These are phyloP conservation scores for Neonectria neomacrospora DNA, from an alignment of 2,329 filamentous ascomycete species.

Conservation along the genomic window DNA sequence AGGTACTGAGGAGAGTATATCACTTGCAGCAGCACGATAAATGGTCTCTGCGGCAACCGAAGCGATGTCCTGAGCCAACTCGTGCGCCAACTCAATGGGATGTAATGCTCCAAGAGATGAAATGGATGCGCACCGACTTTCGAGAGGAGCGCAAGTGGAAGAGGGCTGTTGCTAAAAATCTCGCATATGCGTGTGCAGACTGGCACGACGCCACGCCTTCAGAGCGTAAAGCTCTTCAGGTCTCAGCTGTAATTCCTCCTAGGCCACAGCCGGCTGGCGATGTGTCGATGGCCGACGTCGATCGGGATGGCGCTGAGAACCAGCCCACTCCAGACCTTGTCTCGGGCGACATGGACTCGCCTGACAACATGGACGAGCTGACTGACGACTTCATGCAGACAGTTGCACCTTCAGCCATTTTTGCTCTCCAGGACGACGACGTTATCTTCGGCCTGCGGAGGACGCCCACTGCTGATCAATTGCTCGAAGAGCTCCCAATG, in stretches of 20 bases:
- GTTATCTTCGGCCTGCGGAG: slow-evolving; percentile 81
- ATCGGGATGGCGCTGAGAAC: slow-evolving; percentile 50
- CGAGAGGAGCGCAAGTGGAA: slow-evolving; percentile 96
- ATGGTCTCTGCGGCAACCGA: slow-evolving; percentile 91
- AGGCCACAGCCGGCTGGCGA: slow-evolving; percentile 46
- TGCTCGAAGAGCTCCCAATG: slow-evolving; percentile 83
- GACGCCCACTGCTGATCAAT: slow-evolving; percentile 78
- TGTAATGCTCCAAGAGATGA: slow-evolving; percentile 87
- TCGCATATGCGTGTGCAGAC: slow-evolving; percentile 85
- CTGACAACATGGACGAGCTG: slow-evolving; percentile 55
- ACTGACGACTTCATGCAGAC: slow-evolving; percentile 58
- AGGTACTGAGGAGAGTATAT: slow-evolving; percentile 87
- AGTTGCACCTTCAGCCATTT: slow-evolving; percentile 80
- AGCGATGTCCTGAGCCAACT: slow-evolving; percentile 83
- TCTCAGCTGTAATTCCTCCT: slow-evolving; percentile 66
- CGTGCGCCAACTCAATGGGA: slow-evolving; percentile 86
- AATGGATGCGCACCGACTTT: slow-evolving; percentile 98
- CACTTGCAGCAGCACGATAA: slow-evolving; percentile 90
- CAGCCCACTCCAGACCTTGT: slow-evolving; percentile 76
- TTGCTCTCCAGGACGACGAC: slow-evolving; percentile 83
- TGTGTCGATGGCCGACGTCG: slow-evolving; percentile 50
- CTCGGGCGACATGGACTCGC: slow-evolving; percentile 69
- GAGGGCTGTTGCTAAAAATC: slow-evolving; percentile 78
- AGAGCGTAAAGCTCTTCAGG: slow-evolving; percentile 74
- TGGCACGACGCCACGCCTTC: slow-evolving; percentile 76